Conservation (phyloP, 192 early-diverging fungal genomes). For the Geranomyces michiganensis region DNA sequence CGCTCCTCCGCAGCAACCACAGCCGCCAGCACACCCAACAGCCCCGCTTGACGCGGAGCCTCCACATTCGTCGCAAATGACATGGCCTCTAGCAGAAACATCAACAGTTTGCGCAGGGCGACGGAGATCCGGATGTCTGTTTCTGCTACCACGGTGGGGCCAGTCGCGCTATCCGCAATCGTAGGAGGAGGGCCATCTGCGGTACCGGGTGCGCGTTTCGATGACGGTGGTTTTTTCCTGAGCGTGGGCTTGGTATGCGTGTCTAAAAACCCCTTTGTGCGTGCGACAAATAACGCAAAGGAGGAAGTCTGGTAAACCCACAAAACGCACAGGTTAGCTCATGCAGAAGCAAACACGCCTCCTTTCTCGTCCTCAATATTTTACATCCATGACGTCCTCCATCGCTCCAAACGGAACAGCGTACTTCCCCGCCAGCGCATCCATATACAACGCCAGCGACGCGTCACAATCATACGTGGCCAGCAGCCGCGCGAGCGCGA, state of each 20-base stretch:
- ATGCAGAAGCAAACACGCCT: too few relatives aligned
- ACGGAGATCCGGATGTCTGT: background rate
- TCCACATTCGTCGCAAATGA: constrained; percentile 12
- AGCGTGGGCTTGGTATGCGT: background rate
- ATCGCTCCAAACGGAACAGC: background rate
- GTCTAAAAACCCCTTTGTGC: background rate
- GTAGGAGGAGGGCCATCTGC: too few relatives aligned
- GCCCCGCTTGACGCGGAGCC: background rate
- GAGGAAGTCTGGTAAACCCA: background rate
- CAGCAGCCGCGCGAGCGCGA: constrained; percentile 17
- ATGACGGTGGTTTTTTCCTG: background rate
- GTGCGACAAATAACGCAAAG: background rate
- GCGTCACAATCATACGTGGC: constrained; percentile 11
- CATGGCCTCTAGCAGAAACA: constrained; percentile 7
- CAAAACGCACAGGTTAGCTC: too few relatives aligned
- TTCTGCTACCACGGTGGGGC: background rate
- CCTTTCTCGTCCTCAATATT: background rate
- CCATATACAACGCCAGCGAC: constrained; percentile 12
- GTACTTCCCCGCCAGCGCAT: constrained; percentile 13
- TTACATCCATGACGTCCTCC: background rate
- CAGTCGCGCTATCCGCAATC: too few relatives aligned
- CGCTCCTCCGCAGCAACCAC: constrained; percentile 11
- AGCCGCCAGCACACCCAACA: background rate
- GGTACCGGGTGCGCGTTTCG: background rate
- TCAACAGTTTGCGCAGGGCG: constrained; percentile 8